Evolutionary conservation across 2,329 filamentous ascomycete species (phyloP).

Genomic region (Talaromyces sp.): DNA sequence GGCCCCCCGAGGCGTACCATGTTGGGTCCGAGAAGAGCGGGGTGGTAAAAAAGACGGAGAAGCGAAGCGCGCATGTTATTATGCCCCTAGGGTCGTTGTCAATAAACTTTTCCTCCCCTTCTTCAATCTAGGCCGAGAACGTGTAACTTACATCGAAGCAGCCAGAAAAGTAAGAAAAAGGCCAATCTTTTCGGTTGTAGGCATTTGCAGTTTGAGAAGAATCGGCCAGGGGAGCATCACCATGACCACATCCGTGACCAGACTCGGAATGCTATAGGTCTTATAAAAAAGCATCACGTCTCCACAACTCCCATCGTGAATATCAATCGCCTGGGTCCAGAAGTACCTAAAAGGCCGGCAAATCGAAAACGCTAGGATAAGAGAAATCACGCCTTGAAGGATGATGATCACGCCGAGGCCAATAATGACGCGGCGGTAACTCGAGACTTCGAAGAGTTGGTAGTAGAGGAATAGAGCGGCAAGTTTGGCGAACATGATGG

Average conservation of each 20-base stretch:
- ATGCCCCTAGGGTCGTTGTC: neutral
- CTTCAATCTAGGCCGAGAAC: neutral
- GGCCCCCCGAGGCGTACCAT: neutral
- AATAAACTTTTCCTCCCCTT: neutral
- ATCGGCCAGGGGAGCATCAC: neutral
- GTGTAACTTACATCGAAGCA: neutral
- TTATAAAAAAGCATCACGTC: neutral
- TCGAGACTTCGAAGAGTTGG: neutral
- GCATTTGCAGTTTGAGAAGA: neutral
- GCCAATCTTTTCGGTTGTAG: neutral
- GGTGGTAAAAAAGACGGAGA: neutral
- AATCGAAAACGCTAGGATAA: neutral
- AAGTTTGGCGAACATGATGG: slow-evolving; percentile 1
- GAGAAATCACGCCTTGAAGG: neutral
- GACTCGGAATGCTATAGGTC: neutral
- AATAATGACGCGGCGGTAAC: neutral
- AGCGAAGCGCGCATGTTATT: neutral
- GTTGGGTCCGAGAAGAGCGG: slow-evolving; percentile 1
- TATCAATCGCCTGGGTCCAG: neutral
- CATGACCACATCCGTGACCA: neutral
- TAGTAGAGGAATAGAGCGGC: slow-evolving; percentile 1
- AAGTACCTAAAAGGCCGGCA: neutral
- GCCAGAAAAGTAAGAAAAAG: neutral
- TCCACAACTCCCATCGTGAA: neutral
- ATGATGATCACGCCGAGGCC: neutral